These are phyloP conservation scores for Aspergillus ochraceoroseus DNA, from an alignment of 2,329 filamentous ascomycete species.

Conservation along the genomic window DNA sequence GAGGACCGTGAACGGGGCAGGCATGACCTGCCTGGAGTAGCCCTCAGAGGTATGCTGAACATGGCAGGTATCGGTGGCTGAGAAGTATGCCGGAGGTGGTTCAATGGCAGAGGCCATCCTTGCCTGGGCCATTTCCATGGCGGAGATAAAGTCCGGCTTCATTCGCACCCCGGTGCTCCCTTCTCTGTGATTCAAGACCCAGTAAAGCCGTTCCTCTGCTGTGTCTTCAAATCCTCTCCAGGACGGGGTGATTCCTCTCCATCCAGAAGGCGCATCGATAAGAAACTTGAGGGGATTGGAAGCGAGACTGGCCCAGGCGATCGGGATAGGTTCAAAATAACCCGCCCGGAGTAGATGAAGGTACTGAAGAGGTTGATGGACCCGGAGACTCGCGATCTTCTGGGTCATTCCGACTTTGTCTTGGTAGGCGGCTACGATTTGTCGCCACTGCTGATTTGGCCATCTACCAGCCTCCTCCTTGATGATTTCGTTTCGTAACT, in stretches of 20 bases:
- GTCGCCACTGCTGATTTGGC: background rate
- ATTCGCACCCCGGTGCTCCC: background rate
- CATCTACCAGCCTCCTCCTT: conserved; percentile 4
- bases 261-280: conserved; percentile 2
- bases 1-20: background rate
- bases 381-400: background rate
- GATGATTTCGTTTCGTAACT: conserved; percentile 1
- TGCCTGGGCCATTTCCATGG: conserved; percentile 1
- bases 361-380: conserved; percentile 1
- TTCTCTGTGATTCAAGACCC: conserved; percentile 6
- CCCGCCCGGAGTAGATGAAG: conserved; percentile 8
- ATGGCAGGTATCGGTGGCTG: conserved; percentile 2
- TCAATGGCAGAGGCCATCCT: conserved; percentile 6
- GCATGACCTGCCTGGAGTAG: conserved; percentile 9
- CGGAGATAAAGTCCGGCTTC: conserved; percentile 6
- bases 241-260: conserved; percentile 5
- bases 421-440: conserved; percentile 5
- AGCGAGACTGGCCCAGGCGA: background rate
- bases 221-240: conserved; percentile 9
- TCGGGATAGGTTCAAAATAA: conserved; percentile 8
- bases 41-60: background rate
- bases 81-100: conserved; percentile 4
- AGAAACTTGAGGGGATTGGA: conserved; percentile 9
- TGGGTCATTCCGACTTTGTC: conserved; percentile 1
- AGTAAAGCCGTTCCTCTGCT: conserved; percentile 7